Percentiles rank a stretch among this genome's conserved stretches.
These are phyloP conservation scores for Glycine soja DNA, from an alignment of 306 rosid species.

Conservation along the genomic window DNA sequence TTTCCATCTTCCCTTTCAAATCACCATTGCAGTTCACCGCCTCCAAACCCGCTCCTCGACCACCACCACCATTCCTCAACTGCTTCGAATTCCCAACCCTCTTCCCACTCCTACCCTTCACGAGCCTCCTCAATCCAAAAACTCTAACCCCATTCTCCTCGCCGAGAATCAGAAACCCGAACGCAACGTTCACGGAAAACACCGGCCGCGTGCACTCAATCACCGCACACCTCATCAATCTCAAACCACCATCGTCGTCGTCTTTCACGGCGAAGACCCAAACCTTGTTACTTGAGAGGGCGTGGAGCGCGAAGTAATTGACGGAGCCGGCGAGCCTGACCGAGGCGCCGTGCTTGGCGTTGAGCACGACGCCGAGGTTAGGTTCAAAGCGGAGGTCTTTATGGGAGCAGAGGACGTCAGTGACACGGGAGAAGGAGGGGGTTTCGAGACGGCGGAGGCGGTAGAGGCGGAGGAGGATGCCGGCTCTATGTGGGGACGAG, in stretches of 20 bases:
- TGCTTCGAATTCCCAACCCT: constrained; percentile 48
- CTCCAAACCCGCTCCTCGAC: constrained; percentile 49
- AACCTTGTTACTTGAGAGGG: constrained; percentile 61
- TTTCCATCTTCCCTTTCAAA: constrained; percentile 58
- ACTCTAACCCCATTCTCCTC: constrained; percentile 85
- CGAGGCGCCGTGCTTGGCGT: constrained; percentile 72
- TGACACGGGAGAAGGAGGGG: constrained; percentile 49
- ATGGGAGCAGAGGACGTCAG: constrained; percentile 58
- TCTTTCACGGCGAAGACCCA: constrained; percentile 71
- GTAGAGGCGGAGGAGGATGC: constrained; percentile 73
- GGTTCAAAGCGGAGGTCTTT: constrained; percentile 56
- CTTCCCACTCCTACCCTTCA: constrained; percentile 55
- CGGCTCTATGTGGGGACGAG: constrained; percentile 65
- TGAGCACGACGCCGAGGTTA: constrained; percentile 67
- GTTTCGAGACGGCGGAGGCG: constrained; percentile 44
- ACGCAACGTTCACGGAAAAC: constrained; percentile 69
- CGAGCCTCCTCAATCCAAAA: constrained; percentile 65
- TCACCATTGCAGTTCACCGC: constrained; percentile 54
- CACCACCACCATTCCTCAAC: constrained; percentile 59
- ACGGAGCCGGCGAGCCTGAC: constrained; percentile 69
- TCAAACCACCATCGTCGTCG: constrained; percentile 53
- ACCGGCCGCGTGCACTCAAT: constrained; percentile 68
- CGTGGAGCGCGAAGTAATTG: constrained; percentile 76
- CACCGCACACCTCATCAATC: constrained; percentile 83
- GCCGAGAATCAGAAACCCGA: constrained; percentile 73